phyloP scores from a whole-genome alignment of 805 yeast genomes.

The Zygotorulaspora sp. region DNA sequence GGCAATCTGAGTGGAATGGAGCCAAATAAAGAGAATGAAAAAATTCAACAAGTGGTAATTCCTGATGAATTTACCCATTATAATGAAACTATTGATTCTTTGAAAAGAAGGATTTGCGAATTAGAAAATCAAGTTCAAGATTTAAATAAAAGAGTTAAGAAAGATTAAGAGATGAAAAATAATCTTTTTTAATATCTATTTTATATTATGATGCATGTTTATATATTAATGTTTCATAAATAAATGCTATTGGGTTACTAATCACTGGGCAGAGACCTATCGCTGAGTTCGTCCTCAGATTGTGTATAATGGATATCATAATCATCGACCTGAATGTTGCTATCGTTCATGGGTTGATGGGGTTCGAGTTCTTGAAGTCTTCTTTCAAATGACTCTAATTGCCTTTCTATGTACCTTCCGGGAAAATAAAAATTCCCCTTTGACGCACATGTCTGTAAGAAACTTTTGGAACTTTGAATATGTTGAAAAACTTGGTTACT shows the following conservation, averaged over 20 bases:
- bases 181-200: background rate
- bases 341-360: conserved; percentile 2
- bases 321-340: conserved; percentile 6
- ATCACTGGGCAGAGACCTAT: conserved; percentile 1
- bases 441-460: conserved; percentile 16
- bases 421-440: conserved; percentile 24
- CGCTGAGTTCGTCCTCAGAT: conserved; percentile 8
- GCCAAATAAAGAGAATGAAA: conserved; percentile 2
- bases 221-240: background rate
- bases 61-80: conserved; percentile 13
- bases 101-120: conserved; percentile 24
- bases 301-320: conserved; percentile 10
- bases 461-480: conserved; percentile 20
- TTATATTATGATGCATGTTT: background rate
- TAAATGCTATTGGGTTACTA: background rate
- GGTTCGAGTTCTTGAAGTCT: conserved; percentile 15
- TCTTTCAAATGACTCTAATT: conserved; percentile 22
- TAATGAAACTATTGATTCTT: conserved; percentile 10
- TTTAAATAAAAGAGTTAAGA: conserved; percentile 9
- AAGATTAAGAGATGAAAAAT: conserved; percentile 3
- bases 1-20: conserved; percentile 2
- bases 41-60: conserved; percentile 4
- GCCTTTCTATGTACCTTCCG: conserved; percentile 20
- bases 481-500: conserved; percentile 24
- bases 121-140: conserved; percentile 18